Conservation (phyloP, 2,329 filamentous ascomycete genomes). For the Pestalotiopsis sp. region DNA sequence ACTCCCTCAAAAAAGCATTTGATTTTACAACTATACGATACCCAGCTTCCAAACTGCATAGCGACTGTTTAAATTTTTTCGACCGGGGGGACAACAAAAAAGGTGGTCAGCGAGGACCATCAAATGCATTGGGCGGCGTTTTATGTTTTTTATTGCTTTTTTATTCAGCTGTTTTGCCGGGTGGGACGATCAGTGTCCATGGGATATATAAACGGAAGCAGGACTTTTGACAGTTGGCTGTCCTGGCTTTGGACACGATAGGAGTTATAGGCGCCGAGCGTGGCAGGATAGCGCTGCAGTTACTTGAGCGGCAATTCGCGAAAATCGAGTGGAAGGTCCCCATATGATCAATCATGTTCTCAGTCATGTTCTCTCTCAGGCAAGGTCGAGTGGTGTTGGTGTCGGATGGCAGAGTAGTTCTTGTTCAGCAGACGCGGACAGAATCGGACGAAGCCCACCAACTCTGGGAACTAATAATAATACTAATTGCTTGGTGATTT, state of each 20-base stretch:
- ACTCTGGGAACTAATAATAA: conserved; percentile 17
- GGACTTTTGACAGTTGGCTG: neutral
- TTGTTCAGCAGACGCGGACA: neutral
- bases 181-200: neutral
- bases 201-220: conserved; percentile 5
- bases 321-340: neutral
- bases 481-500: conserved; percentile 15
- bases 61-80: conserved; percentile 49
- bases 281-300: neutral
- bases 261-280: conserved; percentile 1
- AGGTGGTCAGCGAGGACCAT: conserved; percentile 29
- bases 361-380: conserved; percentile 1
- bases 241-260: neutral
- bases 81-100: conserved; percentile 27
- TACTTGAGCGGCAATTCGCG: neutral
- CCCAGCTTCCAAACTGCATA: conserved; percentile 55
- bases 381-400: neutral
- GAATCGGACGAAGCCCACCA: neutral
- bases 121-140: conserved; percentile 38
- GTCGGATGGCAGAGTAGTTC: neutral
- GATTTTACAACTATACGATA: conserved; percentile 34
- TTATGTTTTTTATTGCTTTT: conserved; percentile 21
- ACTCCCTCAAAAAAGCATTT: conserved; percentile 37
- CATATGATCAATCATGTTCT: neutral
- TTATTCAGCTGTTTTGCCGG: conserved; percentile 10